Evolutionary conservation across 1,284 basidiomycete genomes (phyloP).

Genomic region (Ceratobasidium theobromae): DNA sequence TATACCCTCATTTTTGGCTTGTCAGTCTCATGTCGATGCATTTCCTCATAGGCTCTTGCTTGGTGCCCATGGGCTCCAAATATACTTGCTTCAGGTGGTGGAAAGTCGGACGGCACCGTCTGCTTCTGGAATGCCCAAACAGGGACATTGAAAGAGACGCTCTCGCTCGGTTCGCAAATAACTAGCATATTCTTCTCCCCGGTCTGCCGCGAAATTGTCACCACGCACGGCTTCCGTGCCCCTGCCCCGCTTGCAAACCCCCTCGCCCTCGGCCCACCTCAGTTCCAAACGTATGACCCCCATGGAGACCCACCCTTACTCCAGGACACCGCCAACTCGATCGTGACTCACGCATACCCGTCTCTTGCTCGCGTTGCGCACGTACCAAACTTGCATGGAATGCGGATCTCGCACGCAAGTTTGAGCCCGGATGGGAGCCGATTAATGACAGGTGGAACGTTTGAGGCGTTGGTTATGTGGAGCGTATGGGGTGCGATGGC

Average conservation of each 20-base stretch:
- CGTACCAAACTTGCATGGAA: constrained; percentile 26
- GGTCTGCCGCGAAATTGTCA: constrained; percentile 57
- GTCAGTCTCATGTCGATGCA: neutral
- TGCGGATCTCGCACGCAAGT: constrained; percentile 26
- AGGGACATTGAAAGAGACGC: constrained; percentile 49
- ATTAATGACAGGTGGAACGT: constrained; percentile 27
- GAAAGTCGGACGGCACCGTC: constrained; percentile 54
- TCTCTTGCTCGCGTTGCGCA: constrained; percentile 52
- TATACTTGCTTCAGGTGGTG: constrained; percentile 57
- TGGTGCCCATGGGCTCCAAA: constrained; percentile 61
- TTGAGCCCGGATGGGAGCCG: constrained; percentile 30
- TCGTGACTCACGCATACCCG: constrained; percentile 60
- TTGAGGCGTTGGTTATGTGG: constrained; percentile 30
- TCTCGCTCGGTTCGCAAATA: constrained; percentile 52
- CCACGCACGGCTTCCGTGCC: constrained; percentile 54
- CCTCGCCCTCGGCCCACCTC: constrained; percentile 35
- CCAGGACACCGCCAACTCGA: constrained; percentile 46
- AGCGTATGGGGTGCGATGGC: constrained; percentile 21
- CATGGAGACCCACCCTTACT: neutral
- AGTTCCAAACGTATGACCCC: constrained; percentile 18
- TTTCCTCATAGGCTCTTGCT: constrained; percentile 51
- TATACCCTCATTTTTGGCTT: neutral
- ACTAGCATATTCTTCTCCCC: constrained; percentile 56
- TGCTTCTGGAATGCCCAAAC: constrained; percentile 51
- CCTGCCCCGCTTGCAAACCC: constrained; percentile 35